phyloP scores from a whole-genome alignment of 2,329 filamentous ascomycete species.

The Xylariaceae sp. region DNA sequence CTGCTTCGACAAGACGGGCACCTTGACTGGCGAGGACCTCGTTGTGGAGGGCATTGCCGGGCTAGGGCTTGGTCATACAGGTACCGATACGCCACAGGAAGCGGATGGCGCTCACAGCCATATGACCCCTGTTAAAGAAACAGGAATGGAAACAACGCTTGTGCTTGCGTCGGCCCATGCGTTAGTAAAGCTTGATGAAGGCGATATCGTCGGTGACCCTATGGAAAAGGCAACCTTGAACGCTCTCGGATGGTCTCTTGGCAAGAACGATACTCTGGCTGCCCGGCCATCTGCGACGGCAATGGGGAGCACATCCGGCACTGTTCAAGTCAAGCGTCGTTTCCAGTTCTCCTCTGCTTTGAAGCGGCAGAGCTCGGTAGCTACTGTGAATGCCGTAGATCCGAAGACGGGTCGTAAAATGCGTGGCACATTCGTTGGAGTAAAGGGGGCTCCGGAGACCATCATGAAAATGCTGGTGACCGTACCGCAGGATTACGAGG shows the following conservation, averaged over 20 bases:
- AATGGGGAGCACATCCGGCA: constrained; percentile 64
- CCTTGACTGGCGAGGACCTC: constrained; percentile 92
- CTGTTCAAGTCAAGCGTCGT: constrained; percentile 91
- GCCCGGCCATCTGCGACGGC: constrained; percentile 63
- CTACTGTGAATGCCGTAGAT: constrained; percentile 77
- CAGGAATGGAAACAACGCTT: constrained; percentile 82
- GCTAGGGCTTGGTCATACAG: constrained; percentile 72
- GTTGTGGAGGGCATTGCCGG: constrained; percentile 97
- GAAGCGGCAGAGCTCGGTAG: constrained; percentile 94
- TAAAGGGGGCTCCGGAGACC: constrained; percentile 97
- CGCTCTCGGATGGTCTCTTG: constrained; percentile 91
- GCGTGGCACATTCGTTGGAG: constrained; percentile 87
- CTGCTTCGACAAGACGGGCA: constrained; percentile 99
- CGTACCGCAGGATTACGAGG: constrained; percentile 87
- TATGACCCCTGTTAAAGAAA: constrained; percentile 72
- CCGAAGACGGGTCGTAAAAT: constrained; percentile 75
- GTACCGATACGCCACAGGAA: constrained; percentile 69
- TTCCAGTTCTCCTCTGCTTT: constrained; percentile 98
- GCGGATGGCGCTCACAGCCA: constrained; percentile 82
- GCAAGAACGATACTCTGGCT: constrained; percentile 82
- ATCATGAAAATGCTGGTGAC: constrained; percentile 90
- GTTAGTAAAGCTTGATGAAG: constrained; percentile 93
- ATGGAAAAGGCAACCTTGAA: constrained; percentile 97
- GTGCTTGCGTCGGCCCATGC: constrained; percentile 95
- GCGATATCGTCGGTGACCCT: constrained; percentile 94